Percentiles rank a stretch among this genome's conserved stretches.
Conservation (phyloP, 371 early-diverging fungal genomes). For the Zychaea mexicana region DNA sequence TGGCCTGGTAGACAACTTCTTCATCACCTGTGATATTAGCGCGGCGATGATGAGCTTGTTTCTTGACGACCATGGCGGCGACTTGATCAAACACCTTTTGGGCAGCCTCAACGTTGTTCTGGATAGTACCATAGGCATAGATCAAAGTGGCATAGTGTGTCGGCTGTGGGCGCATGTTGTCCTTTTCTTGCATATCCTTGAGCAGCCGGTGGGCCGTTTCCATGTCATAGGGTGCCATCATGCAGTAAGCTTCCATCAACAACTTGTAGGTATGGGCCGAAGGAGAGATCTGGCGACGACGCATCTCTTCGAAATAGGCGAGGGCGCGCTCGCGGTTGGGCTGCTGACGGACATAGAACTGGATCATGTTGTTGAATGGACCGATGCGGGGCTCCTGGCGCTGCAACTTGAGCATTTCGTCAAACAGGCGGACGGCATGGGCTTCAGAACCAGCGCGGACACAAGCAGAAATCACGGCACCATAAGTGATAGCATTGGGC, state of each 20-base stretch:
- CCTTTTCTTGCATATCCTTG: slow-evolving; percentile 46
- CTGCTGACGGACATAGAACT: slow-evolving; percentile 64
- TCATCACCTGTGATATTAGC: no score
- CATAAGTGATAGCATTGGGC: slow-evolving; percentile 64
- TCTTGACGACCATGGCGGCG: slow-evolving; percentile 1
- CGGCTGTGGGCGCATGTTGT: slow-evolving; percentile 50
- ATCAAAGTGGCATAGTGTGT: slow-evolving; percentile 64
- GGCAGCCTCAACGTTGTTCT: slow-evolving; percentile 51
- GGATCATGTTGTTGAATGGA: slow-evolving; percentile 69
- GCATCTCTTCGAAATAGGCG: slow-evolving; percentile 53
- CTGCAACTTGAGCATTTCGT: slow-evolving; percentile 54
- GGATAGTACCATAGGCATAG: slow-evolving; percentile 62
- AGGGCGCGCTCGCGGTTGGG: slow-evolving; percentile 57
- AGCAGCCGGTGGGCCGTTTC: slow-evolving; percentile 56
- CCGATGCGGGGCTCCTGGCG: slow-evolving; percentile 38
- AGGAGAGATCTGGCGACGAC: slow-evolving; percentile 49
- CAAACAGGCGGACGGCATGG: slow-evolving; percentile 50
- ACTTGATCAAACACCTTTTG: slow-evolving; percentile 52
- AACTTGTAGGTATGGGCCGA: slow-evolving; percentile 64
- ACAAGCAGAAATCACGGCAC: slow-evolving; percentile 65
- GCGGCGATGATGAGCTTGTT: slow-evolving; percentile 20
- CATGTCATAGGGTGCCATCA: slow-evolving; percentile 64
- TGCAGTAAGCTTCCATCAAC: slow-evolving; percentile 60
- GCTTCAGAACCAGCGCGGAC: slow-evolving; percentile 61
- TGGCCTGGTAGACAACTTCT: slow-evolving; percentile 56